Base-by-base conservation (phyloP, 768 basidiomycete species). In the Pulveroboletus sp. region DNA sequence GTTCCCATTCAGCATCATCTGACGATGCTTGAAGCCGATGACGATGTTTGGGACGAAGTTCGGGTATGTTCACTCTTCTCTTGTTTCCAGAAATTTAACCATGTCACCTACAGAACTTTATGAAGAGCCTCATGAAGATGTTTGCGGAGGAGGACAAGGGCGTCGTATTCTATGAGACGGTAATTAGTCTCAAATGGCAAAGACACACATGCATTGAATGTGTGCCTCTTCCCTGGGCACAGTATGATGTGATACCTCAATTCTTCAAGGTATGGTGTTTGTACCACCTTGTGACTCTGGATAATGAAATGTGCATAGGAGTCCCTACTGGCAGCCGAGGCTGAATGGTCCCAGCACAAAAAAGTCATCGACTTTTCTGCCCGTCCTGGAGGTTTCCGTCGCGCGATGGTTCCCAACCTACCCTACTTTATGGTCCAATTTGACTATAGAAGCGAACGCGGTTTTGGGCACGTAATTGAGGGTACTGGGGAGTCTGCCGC, bases 401-500 rank as follows among this genome's bases (percentile, higher is more conserved):
- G 95, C 0, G 84, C 90, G 24, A 89, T 99, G 87, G 95, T 99
- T 10, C 84, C 94, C 3, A 96, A 97, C 61, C 72, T 99, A 28
- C 96, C 96, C 1, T 99, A 99, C 69, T 99, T 99, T 62, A 95
- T 94, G 91, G 89, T 98, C 7, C 93, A 95, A 59, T 99, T 95
- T 68, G 96, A 99, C 69, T 78, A 98, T 69, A 97, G 94, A 61
- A 93, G 96, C 24, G 93, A 97, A 69, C 93, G 91, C 62, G 96
- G 96, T 2, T 99, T 93, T 64, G 96, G 96, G 0, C 96, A 99
- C 69, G 90, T 99, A 54, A 96, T 99, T 53, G 96, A 99, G 67
- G 96, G 96, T 1, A 80, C 82, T 0, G 81, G 77, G 24, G 84
- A 89, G 33, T 79, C 77, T 3, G 72, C 77, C 0, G 79, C 72